A percentile compares a stretch with the other conserved stretches of the same genome.
Conservation (phyloP, 2,329 filamentous ascomycete species). For the Macrophomina pseudophaseolina region DNA sequence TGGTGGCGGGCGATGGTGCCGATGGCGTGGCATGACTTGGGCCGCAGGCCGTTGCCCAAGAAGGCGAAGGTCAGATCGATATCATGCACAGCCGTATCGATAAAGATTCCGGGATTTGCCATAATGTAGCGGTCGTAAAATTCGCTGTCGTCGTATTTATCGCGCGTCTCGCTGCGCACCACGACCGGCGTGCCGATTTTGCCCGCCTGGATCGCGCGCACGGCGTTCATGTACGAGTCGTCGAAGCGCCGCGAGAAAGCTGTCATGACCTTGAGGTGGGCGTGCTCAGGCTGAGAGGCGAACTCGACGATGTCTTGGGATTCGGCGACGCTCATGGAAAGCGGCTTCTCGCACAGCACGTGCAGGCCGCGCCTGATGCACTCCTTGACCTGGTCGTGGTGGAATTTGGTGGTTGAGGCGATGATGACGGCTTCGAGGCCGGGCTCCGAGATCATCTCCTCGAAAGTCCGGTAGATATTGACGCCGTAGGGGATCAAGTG, state of each 20-base stretch:
- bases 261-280: slow-evolving; percentile 50
- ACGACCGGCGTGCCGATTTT: slow-evolving; percentile 48
- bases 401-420: slow-evolving; percentile 41
- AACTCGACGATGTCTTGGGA: slow-evolving; percentile 39
- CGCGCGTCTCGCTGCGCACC: slow-evolving; percentile 50
- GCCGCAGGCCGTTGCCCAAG: slow-evolving; percentile 42
- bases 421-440: slow-evolving; percentile 52
- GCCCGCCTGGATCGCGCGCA: slow-evolving; percentile 42
- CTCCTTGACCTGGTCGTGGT: slow-evolving; percentile 41
- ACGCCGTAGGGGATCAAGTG: slow-evolving; percentile 54
- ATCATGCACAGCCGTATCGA: slow-evolving; percentile 52
- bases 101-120: slow-evolving; percentile 46
- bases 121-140: slow-evolving; percentile 25
- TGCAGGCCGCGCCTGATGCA: slow-evolving; percentile 44
- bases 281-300: slow-evolving; percentile 38
- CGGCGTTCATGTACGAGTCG: slow-evolving; percentile 48
- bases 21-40: slow-evolving; percentile 45
- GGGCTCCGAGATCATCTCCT: slow-evolving; percentile 52
- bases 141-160: slow-evolving; percentile 33
- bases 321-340: slow-evolving; percentile 40
- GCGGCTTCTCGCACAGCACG: slow-evolving; percentile 48
- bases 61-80: slow-evolving; percentile 53
- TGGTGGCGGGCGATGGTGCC: slow-evolving; percentile 45
- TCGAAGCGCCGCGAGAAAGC: slow-evolving; percentile 56
- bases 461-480: slow-evolving; percentile 52